These are phyloP conservation scores for Eucalyptus tenuipes DNA, from an alignment of 345 rosid genomes.

Conservation along the genomic window DNA sequence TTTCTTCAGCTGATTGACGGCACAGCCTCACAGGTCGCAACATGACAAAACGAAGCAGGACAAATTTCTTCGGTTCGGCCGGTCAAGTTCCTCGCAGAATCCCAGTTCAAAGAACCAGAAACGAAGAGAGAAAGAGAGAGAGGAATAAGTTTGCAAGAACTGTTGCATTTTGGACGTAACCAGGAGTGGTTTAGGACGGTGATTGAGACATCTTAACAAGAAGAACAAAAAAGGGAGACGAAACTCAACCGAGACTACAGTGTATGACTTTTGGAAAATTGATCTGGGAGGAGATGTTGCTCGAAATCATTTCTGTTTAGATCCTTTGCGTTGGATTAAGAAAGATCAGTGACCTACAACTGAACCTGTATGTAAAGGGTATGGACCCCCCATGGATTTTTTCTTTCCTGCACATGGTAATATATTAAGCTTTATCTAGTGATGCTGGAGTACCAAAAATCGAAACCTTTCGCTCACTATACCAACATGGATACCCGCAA, in stretches of 20 bases:
- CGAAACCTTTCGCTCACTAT: not conserved
- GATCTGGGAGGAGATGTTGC: not conserved
- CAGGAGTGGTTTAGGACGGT: not conserved
- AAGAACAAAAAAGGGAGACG: not conserved
- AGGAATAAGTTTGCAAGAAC: not conserved
- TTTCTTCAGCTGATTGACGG: not conserved
- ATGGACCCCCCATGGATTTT: not conserved
- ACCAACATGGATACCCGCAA: not conserved
- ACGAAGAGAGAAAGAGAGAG: not conserved
- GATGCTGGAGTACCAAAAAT: too few relatives aligned
- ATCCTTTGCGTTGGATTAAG: not conserved
- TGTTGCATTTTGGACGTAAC: not conserved
- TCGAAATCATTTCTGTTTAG: not conserved
- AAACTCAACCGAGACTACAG: not conserved
- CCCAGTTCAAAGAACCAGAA: not conserved
- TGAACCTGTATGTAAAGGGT: not conserved
- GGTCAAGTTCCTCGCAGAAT: not conserved
- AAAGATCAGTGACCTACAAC: not conserved
- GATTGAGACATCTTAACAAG: not conserved
- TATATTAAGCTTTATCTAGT: not conserved
- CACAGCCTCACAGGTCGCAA: not conserved
- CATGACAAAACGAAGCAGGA: not conserved
- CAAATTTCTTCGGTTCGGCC: not conserved
- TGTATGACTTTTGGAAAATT: not conserved
- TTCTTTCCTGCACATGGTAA: not conserved